Evolutionary conservation across 352 stramenopile species (phyloP).

Genomic region (Pythium graminicola): DNA sequence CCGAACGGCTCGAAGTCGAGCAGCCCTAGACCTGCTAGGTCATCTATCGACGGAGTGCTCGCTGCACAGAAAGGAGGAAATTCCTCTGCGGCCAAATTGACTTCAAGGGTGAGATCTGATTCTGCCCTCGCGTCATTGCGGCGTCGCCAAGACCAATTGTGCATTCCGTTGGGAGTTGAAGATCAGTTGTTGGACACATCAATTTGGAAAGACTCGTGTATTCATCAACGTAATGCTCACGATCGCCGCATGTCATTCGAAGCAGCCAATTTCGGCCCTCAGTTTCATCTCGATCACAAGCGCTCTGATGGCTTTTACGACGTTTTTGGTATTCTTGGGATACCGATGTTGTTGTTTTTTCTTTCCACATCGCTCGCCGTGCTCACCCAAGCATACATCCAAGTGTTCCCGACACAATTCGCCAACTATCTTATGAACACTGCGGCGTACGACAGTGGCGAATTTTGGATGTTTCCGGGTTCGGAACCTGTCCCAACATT

Average conservation of each 20-base stretch:
- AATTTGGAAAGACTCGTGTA: not conserved
- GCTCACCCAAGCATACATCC: constrained; percentile 33
- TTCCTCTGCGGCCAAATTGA: too few relatives aligned
- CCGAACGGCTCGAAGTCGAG: too few relatives aligned
- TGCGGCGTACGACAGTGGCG: constrained; percentile 31
- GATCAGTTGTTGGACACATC: too few relatives aligned
- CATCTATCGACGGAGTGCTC: too few relatives aligned
- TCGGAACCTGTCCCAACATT: constrained; percentile 26
- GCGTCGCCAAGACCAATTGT: not conserved
- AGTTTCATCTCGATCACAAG: constrained; percentile 8
- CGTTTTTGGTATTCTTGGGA: constrained; percentile 32
- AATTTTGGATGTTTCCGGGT: constrained; percentile 41
- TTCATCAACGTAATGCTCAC: not conserved
- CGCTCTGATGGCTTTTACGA: constrained; percentile 35
- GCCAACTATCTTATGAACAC: constrained; percentile 45
- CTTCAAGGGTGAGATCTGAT: constrained; percentile 4
- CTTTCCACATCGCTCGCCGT: constrained; percentile 26
- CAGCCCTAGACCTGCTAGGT: too few relatives aligned
- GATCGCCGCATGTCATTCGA: not conserved
- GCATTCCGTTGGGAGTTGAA: too few relatives aligned
- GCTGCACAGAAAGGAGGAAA: too few relatives aligned
- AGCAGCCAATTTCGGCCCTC: not conserved
- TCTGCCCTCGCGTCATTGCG: constrained; percentile 1
- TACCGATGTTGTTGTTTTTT: constrained; percentile 38
- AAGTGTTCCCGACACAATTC: constrained; percentile 35